Conservation (phyloP, 257 asterid species). For the Gentiana straminea region DNA sequence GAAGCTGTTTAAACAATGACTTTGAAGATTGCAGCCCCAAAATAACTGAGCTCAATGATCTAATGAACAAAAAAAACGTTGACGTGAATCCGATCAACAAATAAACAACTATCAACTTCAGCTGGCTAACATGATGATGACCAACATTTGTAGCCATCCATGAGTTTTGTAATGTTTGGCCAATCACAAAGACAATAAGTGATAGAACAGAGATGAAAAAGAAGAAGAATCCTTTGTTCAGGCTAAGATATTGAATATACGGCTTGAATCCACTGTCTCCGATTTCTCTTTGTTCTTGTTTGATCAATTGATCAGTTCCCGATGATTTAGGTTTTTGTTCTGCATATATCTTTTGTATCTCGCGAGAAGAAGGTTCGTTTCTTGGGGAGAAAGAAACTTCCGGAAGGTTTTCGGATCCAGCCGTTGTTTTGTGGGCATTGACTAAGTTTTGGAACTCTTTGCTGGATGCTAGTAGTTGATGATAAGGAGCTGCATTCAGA, state of each 20-base stretch:
- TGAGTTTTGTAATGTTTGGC: constrained; percentile 34
- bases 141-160: constrained; percentile 37
- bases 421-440: constrained; percentile 57
- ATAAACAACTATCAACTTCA: constrained; percentile 22
- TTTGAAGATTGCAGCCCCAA: constrained; percentile 31
- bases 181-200: constrained; percentile 30
- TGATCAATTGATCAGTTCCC: constrained; percentile 32
- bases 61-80: constrained; percentile 21
- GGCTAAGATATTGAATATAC: constrained; percentile 29
- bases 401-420: constrained; percentile 34
- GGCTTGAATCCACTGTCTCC: constrained; percentile 35
- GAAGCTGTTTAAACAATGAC: constrained; percentile 23
- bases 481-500: constrained; percentile 45
- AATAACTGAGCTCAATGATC: constrained; percentile 21
- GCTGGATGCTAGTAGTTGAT: constrained; percentile 47
- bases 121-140: constrained; percentile 15
- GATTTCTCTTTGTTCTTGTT: constrained; percentile 35
- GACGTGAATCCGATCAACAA: constrained; percentile 24
- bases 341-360: constrained; percentile 26
- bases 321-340: constrained; percentile 24
- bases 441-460: constrained; percentile 63
- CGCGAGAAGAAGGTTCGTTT: constrained; percentile 19
- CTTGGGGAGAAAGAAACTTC: constrained; percentile 14
- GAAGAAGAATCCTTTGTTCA: constrained; percentile 29
- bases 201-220: constrained; percentile 19